These are phyloP conservation scores for Begonia peltatifolia DNA, from an alignment of 306 rosid species.

Conservation along the genomic window DNA sequence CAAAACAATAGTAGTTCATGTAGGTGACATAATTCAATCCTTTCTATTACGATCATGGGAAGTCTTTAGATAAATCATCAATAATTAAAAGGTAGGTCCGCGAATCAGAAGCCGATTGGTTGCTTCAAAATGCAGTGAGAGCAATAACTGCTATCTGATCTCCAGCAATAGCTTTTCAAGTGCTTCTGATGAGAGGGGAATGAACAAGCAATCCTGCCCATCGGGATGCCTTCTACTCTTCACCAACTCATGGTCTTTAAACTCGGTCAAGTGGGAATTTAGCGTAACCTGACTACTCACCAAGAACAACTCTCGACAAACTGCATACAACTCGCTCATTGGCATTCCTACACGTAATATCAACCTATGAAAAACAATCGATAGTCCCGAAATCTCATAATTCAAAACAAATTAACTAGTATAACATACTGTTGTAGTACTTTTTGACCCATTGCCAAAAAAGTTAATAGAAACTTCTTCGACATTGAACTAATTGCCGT, in stretches of 20 bases:
- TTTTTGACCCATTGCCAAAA: no score
- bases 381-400: no score
- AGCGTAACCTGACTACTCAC: constrained; percentile 72
- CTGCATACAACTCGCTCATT: constrained; percentile 40
- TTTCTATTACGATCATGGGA: no score
- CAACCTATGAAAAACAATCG: no score
- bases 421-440: no score
- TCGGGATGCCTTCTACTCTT: constrained; percentile 73
- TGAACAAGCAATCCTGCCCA: constrained; percentile 72
- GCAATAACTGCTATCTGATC: constrained; percentile 15
- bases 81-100: no score
- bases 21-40: no score
- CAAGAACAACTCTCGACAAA: constrained; percentile 74
- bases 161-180: constrained; percentile 55
- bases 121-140: constrained; percentile 1
- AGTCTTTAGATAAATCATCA: no score
- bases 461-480: no score
- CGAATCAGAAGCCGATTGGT: background rate
- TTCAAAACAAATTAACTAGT: no score
- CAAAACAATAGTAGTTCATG: no score
- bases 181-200: constrained; percentile 58
- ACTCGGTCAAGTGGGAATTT: constrained; percentile 80
- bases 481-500: no score
- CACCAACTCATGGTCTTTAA: constrained; percentile 86
- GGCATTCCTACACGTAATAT: constrained; percentile 51